phyloP scores from a whole-genome alignment of 176 grass and related monocot genomes.

The Olyra latifolia region DNA sequence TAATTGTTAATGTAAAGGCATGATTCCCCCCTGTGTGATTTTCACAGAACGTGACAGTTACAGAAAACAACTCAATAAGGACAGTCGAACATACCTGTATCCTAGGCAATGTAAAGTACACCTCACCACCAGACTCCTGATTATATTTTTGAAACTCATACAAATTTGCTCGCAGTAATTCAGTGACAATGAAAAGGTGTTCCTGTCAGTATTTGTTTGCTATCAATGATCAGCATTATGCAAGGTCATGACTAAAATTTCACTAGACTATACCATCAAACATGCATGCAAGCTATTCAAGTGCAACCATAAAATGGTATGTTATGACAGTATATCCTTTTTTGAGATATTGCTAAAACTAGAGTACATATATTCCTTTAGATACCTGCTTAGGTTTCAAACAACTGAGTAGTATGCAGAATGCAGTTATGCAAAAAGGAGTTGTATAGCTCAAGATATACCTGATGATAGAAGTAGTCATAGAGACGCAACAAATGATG shows the following conservation, averaged over 20 bases:
- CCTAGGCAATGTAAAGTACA: slow-evolving; percentile 86
- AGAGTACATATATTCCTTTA: slow-evolving; percentile 38
- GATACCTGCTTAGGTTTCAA: slow-evolving; percentile 4
- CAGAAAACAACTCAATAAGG: slow-evolving; percentile 29
- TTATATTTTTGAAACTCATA: slow-evolving; percentile 99
- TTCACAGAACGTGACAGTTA: not conserved
- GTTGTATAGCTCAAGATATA: slow-evolving; percentile 36
- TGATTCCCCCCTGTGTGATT: not conserved
- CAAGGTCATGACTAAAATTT: slow-evolving; percentile 8
- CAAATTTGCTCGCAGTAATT: slow-evolving; percentile 84
- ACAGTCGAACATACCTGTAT: slow-evolving; percentile 66
- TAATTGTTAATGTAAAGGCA: not conserved
- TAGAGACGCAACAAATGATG: slow-evolving; percentile 85
- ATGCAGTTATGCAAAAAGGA: slow-evolving; percentile 2
- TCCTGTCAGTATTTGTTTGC: slow-evolving; percentile 54
- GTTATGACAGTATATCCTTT: slow-evolving; percentile 2
- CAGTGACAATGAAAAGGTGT: slow-evolving; percentile 98
- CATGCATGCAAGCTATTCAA: slow-evolving; percentile 35
- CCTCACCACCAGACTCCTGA: slow-evolving; percentile 66
- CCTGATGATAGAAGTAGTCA: slow-evolving; percentile 98
- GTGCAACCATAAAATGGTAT: slow-evolving; percentile 8
- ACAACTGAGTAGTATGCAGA: slow-evolving; percentile 9
- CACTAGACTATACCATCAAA: slow-evolving; percentile 22
- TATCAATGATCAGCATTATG: slow-evolving; percentile 19
- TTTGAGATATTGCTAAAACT: not conserved